Evolutionary conservation across 768 basidiomycete genomes (phyloP).

Genomic region (Phlebiopsis gigantea): DNA sequence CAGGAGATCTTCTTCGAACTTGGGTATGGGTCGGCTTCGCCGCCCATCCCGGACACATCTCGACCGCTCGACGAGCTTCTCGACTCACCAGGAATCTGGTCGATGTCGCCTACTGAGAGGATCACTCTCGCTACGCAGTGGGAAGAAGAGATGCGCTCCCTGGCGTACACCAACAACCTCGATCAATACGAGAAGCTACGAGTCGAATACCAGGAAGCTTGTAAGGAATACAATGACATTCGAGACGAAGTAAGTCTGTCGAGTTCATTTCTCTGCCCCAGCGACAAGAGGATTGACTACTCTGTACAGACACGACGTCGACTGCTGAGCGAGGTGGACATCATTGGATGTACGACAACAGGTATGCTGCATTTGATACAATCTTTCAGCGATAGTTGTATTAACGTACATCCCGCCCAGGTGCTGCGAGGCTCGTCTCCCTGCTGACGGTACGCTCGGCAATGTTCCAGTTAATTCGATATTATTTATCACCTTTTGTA

Average conservation of each 20-base stretch:
- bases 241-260: constrained; percentile 26
- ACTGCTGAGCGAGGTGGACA: constrained; percentile 47
- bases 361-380: constrained; percentile 32
- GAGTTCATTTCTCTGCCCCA: neutral
- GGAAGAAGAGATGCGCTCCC: constrained; percentile 16
- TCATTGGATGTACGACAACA: constrained; percentile 76
- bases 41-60: constrained; percentile 4
- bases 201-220: constrained; percentile 18
- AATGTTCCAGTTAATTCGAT: neutral
- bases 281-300: neutral
- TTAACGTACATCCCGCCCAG: constrained; percentile 31
- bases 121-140: constrained; percentile 12
- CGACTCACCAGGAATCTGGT: constrained; percentile 4
- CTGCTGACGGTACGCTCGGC: constrained; percentile 45
- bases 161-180: constrained; percentile 12
- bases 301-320: constrained; percentile 47
- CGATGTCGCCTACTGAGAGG: constrained; percentile 14
- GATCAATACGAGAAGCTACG: constrained; percentile 17
- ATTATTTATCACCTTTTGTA: constrained; percentile 19
- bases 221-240: constrained; percentile 19
- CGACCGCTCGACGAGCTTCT: constrained; percentile 1
- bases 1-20: constrained; percentile 13
- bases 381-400: neutral
- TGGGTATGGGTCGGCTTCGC: constrained; percentile 8
- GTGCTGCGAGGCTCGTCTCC: constrained; percentile 61